Evolutionary conservation across 768 basidiomycete genomes (phyloP).

Genomic region (Cytidiella melzeri): DNA sequence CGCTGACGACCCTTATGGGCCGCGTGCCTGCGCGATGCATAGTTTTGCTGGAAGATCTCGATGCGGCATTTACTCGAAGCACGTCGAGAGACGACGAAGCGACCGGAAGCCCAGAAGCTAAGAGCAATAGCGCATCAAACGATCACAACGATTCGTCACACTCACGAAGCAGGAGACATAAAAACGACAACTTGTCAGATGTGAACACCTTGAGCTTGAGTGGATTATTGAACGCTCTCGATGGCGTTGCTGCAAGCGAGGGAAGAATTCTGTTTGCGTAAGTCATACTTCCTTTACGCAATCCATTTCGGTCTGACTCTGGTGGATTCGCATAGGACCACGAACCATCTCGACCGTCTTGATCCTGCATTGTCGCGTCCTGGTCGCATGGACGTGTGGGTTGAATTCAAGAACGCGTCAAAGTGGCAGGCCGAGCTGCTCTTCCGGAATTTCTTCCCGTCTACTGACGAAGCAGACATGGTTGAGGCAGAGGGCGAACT

Average conservation of each 20-base stretch:
- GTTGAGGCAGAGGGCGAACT: conserved; percentile 34
- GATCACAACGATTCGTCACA: conserved; percentile 20
- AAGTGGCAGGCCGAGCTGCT: conserved; percentile 82
- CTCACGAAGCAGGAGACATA: conserved; percentile 36
- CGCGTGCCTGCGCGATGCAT: conserved; percentile 82
- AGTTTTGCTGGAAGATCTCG: conserved; percentile 85
- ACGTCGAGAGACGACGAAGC: conserved; percentile 55
- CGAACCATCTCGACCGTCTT: conserved; percentile 85
- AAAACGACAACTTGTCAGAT: conserved; percentile 60
- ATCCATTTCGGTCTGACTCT: conserved; percentile 1
- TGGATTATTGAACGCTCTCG: conserved; percentile 78
- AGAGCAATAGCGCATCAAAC: conserved; percentile 28
- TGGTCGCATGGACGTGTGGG: conserved; percentile 89
- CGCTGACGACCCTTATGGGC: conserved; percentile 80
- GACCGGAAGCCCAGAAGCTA: conserved; percentile 37
- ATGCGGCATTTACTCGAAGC: conserved; percentile 81
- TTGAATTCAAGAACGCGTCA: conserved; percentile 84
- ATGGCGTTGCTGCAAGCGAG: conserved; percentile 83
- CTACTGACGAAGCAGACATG: conserved; percentile 45
- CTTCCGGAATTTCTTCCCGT: conserved; percentile 90
- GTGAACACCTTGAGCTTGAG: conserved; percentile 78
- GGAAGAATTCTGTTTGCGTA: conserved; percentile 86
- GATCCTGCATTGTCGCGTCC: conserved; percentile 91
- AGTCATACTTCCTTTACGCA: conserved; percentile 28
- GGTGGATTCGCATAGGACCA: conserved; percentile 45